Evolutionary conservation across 352 stramenopile genomes (phyloP).

Genomic region (Phytophthora ohioensis): DNA sequence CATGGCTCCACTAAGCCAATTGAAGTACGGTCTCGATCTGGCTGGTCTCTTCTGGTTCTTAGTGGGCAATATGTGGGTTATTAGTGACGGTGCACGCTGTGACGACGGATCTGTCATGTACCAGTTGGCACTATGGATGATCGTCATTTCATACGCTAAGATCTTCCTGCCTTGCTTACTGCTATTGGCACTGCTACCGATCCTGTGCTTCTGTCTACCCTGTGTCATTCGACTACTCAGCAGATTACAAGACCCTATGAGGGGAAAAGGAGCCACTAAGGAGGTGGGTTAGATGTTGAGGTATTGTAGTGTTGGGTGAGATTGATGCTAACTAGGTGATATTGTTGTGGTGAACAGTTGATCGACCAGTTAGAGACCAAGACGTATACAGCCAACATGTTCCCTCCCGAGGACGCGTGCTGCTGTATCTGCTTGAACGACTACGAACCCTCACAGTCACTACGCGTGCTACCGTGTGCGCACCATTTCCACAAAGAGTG

Average conservation of each 20-base stretch:
- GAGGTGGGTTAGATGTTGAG: slow-evolving; percentile 47
- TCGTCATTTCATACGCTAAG: slow-evolving; percentile 94
- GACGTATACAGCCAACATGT: slow-evolving; percentile 69
- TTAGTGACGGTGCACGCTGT: slow-evolving; percentile 83
- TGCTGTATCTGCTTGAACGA: slow-evolving; percentile 94
- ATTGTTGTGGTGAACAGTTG: slow-evolving; percentile 39
- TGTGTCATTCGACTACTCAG: slow-evolving; percentile 94
- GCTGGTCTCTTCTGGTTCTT: slow-evolving; percentile 88
- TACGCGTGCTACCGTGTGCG: slow-evolving; percentile 95
- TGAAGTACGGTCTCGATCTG: slow-evolving; percentile 86
- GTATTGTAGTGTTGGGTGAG: not conserved
- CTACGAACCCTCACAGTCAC: slow-evolving; percentile 87
- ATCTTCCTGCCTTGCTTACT: slow-evolving; percentile 94
- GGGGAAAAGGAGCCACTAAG: slow-evolving; percentile 84
- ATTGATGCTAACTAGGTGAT: slow-evolving; percentile 9
- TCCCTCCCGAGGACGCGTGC: slow-evolving; percentile 83
- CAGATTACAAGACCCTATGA: slow-evolving; percentile 88
- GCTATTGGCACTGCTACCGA: slow-evolving; percentile 88
- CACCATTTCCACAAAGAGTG: slow-evolving; percentile 96
- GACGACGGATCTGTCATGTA: slow-evolving; percentile 84
- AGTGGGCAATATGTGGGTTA: slow-evolving; percentile 91
- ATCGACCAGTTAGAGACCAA: slow-evolving; percentile 75
- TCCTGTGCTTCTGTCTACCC: slow-evolving; percentile 95
- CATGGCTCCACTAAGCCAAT: slow-evolving; percentile 72
- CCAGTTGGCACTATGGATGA: slow-evolving; percentile 90